These are phyloP conservation scores for Nosema muscidifuracis DNA, from an alignment of 371 early-diverging fungal species.

Conservation along the genomic window DNA sequence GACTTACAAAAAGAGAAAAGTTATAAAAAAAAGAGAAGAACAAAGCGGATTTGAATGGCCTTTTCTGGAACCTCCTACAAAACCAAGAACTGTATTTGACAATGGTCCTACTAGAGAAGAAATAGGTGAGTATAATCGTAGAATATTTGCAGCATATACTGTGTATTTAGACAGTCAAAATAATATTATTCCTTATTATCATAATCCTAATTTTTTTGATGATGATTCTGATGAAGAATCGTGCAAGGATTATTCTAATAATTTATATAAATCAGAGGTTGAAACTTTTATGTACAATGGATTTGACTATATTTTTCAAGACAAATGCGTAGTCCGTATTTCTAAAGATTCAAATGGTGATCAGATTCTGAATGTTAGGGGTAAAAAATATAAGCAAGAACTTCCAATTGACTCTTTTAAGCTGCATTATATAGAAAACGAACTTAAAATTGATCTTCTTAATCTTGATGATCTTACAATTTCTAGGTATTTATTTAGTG, in stretches of 20 bases:
- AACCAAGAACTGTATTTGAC: conserved; percentile 25
- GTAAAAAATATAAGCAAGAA: neutral
- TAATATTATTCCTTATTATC: neutral
- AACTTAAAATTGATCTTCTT: neutral
- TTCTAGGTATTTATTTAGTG: neutral
- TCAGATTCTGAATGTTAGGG: neutral
- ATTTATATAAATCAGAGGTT: conserved; percentile 4
- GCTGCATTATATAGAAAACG: neutral
- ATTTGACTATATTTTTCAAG: neutral
- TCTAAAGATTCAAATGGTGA: neutral
- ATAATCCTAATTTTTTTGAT: conserved; percentile 15
- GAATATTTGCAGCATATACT: conserved; percentile 9
- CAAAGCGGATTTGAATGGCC: neutral
- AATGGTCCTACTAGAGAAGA: conserved; percentile 18
- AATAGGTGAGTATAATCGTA: conserved; percentile 18
- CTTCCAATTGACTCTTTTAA: neutral
- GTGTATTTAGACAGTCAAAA: neutral
- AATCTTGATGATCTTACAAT: neutral
- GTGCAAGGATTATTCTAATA: neutral
- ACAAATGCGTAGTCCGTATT: neutral
- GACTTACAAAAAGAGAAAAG: neutral
- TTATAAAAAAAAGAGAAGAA: neutral
- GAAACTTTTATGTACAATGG: conserved; percentile 6
- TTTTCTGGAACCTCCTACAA: conserved; percentile 8
- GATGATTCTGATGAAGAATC: neutral